phyloP scores from a whole-genome alignment of 1,284 basidiomycete genomes.

The Tylopilus sp. region DNA sequence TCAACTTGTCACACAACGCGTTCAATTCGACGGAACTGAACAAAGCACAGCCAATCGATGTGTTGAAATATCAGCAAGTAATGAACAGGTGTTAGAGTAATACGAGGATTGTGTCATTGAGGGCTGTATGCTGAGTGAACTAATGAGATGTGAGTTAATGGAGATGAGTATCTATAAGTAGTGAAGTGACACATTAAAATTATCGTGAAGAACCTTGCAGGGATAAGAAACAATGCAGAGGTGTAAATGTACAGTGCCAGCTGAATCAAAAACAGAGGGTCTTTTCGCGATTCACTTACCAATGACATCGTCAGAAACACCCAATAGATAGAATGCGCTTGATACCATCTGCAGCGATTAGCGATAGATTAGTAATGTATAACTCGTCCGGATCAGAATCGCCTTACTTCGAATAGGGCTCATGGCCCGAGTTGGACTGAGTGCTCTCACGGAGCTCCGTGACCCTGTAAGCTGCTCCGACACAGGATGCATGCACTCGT shows the following conservation, averaged over 20 bases:
- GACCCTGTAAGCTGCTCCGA: slow-evolving; percentile 9
- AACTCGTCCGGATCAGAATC: not conserved
- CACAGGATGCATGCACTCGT: not conserved
- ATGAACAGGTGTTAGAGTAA: not conserved
- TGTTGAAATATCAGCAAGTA: not conserved
- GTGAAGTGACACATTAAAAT: not conserved
- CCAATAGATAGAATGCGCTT: slow-evolving; percentile 29
- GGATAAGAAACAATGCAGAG: not conserved
- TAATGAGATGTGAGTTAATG: not conserved
- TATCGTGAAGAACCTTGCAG: not conserved
- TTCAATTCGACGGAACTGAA: not conserved
- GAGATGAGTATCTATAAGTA: not conserved
- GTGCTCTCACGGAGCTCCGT: slow-evolving; percentile 28
- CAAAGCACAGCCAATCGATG: not conserved
- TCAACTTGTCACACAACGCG: not conserved
- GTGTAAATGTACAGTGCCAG: slow-evolving; percentile 2
- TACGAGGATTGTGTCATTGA: not conserved
- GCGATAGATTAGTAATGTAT: slow-evolving; percentile 11
- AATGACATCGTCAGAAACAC: slow-evolving; percentile 5
- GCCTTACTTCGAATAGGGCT: slow-evolving; percentile 32
- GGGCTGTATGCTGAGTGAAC: not conserved
- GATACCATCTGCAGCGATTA: slow-evolving; percentile 23
- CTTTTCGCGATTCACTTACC: slow-evolving; percentile 10
- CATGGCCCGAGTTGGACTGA: slow-evolving; percentile 30
- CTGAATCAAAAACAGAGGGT: not conserved